These are phyloP conservation scores for Pseudocercospora fuligena DNA, from an alignment of 2,329 filamentous ascomycete species.

Conservation along the genomic window DNA sequence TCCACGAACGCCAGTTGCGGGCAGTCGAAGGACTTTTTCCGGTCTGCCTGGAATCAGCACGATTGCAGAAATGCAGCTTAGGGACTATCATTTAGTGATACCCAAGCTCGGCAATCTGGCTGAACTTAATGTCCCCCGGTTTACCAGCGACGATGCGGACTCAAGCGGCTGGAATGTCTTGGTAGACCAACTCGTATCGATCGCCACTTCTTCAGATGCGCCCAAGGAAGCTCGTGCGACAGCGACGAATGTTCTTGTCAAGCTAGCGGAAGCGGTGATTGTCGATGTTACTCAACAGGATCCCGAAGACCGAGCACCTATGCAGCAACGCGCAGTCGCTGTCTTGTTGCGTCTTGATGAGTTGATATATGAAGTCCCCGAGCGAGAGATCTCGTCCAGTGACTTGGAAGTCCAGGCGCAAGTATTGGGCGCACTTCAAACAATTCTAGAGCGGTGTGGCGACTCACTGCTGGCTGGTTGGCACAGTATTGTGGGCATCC, in stretches of 20 bases:
- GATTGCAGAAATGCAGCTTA: slow-evolving; percentile 43
- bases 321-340: slow-evolving; percentile 39
- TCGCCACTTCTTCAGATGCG: slow-evolving; percentile 48
- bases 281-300: slow-evolving; percentile 58
- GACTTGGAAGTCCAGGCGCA: slow-evolving; percentile 68
- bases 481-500: slow-evolving; percentile 82
- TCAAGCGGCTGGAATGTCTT: slow-evolving; percentile 78
- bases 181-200: slow-evolving; percentile 57
- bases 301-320: slow-evolving; percentile 38
- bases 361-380: slow-evolving; percentile 32
- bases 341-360: slow-evolving; percentile 55
- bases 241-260: slow-evolving; percentile 56
- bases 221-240: slow-evolving; percentile 52
- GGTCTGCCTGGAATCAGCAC: slow-evolving; percentile 51
- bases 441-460: slow-evolving; percentile 84
- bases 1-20: slow-evolving; percentile 35
- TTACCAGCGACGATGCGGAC: slow-evolving; percentile 69
- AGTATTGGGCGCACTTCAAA: slow-evolving; percentile 67
- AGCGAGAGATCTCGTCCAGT: slow-evolving; percentile 33
- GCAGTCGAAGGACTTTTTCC: slow-evolving; percentile 43
- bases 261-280: slow-evolving; percentile 53
- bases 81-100: slow-evolving; percentile 54
- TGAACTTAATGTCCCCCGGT: slow-evolving; percentile 57
- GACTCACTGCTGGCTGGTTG: slow-evolving; percentile 83
- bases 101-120: slow-evolving; percentile 55